phyloP scores from a whole-genome alignment of 495 filamentous ascomycete species.

The Oleoguttula mirabilis region DNA sequence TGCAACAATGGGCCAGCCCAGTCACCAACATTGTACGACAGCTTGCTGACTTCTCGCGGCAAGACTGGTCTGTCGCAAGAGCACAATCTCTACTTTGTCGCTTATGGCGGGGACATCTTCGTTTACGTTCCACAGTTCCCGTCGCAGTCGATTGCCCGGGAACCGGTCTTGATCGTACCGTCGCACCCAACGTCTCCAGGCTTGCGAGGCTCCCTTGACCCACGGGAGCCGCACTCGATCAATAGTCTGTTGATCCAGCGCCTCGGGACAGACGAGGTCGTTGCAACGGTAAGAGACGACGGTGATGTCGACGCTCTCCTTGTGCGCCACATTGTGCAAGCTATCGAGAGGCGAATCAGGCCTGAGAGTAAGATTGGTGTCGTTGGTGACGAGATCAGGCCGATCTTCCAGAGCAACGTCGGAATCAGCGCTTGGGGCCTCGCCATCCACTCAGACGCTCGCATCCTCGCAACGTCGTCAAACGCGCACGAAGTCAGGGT shows the following conservation, averaged over 20 bases:
- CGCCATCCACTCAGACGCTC: constrained; percentile 64
- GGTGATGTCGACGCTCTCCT: constrained; percentile 80
- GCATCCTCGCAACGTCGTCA: constrained; percentile 68
- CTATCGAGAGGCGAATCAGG: constrained; percentile 29
- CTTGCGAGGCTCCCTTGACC: constrained; percentile 46
- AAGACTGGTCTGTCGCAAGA: constrained; percentile 45
- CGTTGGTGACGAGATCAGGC: constrained; percentile 23
- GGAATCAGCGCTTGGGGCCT: constrained; percentile 77
- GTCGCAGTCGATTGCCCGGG: constrained; percentile 46
- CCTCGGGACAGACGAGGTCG: constrained; percentile 67
- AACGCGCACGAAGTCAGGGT: constrained; percentile 57
- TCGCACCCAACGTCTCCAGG: constrained; percentile 41
- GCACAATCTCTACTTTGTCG: constrained; percentile 63
- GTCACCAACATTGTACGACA: constrained; percentile 4
- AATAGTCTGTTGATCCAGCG: constrained; percentile 71
- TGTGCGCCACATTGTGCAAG: constrained; percentile 43
- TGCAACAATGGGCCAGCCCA: too few relatives aligned
- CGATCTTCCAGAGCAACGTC: constrained; percentile 68
- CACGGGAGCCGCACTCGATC: constrained; percentile 50
- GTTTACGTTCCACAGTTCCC: constrained; percentile 61
- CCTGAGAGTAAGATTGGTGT: constrained; percentile 5
- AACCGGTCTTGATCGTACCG: constrained; percentile 53
- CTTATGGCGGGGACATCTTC: constrained; percentile 57
- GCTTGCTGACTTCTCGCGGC: constrained; percentile 2
- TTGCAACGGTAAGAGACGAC: constrained; percentile 69